Percentiles rank a stretch among this genome's conserved stretches.
Conservation (phyloP, 1,284 basidiomycete genomes). For the Xanthoconium separans region DNA sequence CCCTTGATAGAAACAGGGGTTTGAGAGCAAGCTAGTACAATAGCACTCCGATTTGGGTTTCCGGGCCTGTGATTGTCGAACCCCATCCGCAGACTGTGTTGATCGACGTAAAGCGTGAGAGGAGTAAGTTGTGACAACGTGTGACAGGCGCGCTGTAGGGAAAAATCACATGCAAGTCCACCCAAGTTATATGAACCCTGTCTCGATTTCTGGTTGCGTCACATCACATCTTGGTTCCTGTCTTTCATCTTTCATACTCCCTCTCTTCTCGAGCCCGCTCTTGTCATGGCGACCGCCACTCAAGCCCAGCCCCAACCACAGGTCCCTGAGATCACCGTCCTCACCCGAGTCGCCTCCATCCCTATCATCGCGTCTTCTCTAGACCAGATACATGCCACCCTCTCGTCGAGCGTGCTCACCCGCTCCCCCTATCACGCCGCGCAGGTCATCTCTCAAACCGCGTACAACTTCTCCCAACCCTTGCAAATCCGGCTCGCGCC, state of each 20-base stretch:
- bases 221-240: constrained; percentile 7
- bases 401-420: constrained; percentile 60
- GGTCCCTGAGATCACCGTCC: constrained; percentile 55
- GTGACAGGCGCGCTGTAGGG: constrained; percentile 21
- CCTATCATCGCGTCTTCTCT: constrained; percentile 67
- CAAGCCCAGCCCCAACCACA: constrained; percentile 31
- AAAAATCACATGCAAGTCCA: constrained; percentile 26
- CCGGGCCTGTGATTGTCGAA: no score
- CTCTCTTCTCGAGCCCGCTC: constrained; percentile 1
- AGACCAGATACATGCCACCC: constrained; percentile 54
- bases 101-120: no score
- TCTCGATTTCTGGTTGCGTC: constrained; percentile 14
- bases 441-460: constrained; percentile 55
- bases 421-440: constrained; percentile 63
- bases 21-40: background rate
- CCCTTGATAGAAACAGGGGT: constrained; percentile 16
- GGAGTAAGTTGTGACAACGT: constrained; percentile 8
- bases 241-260: background rate
- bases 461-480: constrained; percentile 62
- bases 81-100: no score
- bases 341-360: constrained; percentile 64
- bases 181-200: constrained; percentile 31
- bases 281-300: constrained; percentile 42
- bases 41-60: no score
- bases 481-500: constrained; percentile 64